Evolutionary conservation across 1,284 basidiomycete species (phyloP).

Genomic region (Trametes versicolor): DNA sequence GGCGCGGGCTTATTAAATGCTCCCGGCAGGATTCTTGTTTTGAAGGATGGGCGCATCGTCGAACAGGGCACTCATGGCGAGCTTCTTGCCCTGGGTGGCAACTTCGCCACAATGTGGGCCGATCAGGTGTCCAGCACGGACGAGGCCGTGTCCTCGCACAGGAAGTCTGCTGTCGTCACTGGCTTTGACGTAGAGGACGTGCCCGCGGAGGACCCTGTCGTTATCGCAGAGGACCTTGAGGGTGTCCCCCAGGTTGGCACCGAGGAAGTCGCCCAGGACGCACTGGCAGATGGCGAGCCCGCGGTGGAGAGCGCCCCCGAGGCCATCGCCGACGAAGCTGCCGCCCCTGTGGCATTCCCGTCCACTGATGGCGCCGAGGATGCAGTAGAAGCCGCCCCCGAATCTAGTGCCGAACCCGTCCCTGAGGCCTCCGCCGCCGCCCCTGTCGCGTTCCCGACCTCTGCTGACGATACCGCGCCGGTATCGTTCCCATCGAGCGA

Average conservation of each 20-base stretch:
- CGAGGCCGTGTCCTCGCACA: slow-evolving; percentile 47
- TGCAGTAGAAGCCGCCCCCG: slow-evolving; percentile 23
- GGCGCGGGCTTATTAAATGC: slow-evolving; percentile 19
- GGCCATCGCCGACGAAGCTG: slow-evolving; percentile 8
- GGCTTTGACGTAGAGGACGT: slow-evolving; percentile 41
- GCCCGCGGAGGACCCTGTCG: slow-evolving; percentile 38
- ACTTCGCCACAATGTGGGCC: slow-evolving; percentile 86
- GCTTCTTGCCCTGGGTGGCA: slow-evolving; percentile 70
- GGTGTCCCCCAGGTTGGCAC: slow-evolving; percentile 38
- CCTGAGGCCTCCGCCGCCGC: slow-evolving; percentile 20
- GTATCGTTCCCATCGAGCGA: slow-evolving; percentile 36
- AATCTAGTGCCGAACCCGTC: slow-evolving; percentile 19
- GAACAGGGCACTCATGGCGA: slow-evolving; percentile 84
- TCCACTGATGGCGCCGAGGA: slow-evolving; percentile 28
- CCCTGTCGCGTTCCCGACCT: slow-evolving; percentile 42
- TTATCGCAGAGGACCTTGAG: slow-evolving; percentile 30
- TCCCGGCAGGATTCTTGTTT: slow-evolving; percentile 74
- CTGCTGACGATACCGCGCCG: slow-evolving; percentile 43
- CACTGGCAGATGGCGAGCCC: slow-evolving; percentile 26
- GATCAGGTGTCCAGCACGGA: slow-evolving; percentile 75
- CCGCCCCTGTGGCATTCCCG: slow-evolving; percentile 30
- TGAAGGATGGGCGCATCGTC: slow-evolving; percentile 83
- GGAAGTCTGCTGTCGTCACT: slow-evolving; percentile 56
- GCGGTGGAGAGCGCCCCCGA: slow-evolving; percentile 18
- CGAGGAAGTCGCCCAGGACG: slow-evolving; percentile 36